These are phyloP conservation scores for Xylaria sp. DNA, from an alignment of 2,329 filamentous ascomycete genomes.

Conservation along the genomic window DNA sequence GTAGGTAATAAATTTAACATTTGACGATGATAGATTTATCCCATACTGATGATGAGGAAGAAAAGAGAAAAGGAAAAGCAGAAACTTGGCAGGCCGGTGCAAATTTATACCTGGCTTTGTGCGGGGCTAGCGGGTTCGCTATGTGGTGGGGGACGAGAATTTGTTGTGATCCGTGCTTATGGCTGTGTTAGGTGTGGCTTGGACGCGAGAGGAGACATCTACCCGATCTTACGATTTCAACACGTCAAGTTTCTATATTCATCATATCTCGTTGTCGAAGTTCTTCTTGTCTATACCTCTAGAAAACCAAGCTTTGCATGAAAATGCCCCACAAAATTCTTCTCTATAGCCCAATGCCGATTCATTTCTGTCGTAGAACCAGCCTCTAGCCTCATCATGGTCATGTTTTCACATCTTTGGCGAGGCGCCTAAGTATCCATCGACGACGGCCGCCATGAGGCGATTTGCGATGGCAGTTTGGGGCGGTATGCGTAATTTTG, in stretches of 20 bases:
- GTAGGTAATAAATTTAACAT: slow-evolving; percentile 49
- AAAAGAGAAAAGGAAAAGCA: slow-evolving; percentile 40
- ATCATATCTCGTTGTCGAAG: not conserved
- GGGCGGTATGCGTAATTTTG: slow-evolving; percentile 82
- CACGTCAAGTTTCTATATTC: not conserved
- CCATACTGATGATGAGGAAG: slow-evolving; percentile 53
- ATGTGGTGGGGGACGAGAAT: slow-evolving; percentile 35
- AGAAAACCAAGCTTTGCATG: not conserved
- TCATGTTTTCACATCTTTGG: slow-evolving; percentile 34
- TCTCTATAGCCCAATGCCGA: slow-evolving; percentile 12
- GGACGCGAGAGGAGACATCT: not conserved
- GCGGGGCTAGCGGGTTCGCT: slow-evolving; percentile 15
- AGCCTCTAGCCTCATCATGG: not conserved
- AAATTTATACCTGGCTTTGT: slow-evolving; percentile 27
- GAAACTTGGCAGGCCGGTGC: slow-evolving; percentile 18
- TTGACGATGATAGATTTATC: slow-evolving; percentile 53
- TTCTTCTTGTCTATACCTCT: slow-evolving; percentile 1
- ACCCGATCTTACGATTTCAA: not conserved
- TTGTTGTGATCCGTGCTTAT: slow-evolving; percentile 21
- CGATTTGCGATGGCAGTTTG: slow-evolving; percentile 93
- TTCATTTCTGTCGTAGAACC: not conserved
- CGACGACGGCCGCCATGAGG: slow-evolving; percentile 77
- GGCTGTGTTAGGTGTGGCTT: slow-evolving; percentile 8
- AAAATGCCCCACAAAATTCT: not conserved
- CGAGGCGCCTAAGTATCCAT: slow-evolving; percentile 32